Evolutionary conservation across 345 rosid genomes (phyloP), one percentile per base, ranked within the genome.

Genomic region (Lepidium sativum): DNA sequence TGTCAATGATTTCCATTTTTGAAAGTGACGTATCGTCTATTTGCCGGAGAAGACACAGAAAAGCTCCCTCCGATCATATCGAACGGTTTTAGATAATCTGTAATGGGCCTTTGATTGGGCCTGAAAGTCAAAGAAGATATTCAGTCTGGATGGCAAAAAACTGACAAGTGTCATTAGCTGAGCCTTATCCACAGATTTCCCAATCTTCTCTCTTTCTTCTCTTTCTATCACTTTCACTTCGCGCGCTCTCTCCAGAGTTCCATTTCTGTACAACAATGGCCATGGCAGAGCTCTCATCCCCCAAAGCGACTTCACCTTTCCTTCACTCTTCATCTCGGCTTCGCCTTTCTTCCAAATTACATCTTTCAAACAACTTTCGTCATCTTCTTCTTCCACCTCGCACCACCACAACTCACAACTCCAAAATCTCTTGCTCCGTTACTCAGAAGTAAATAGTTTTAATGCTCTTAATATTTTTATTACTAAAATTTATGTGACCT

Each of bases 371-470:
- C 44, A 69, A 60, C 53, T 78, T 78, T 60, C 88, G 87, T 48
- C 82, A 72, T 27, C 69, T 77, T 20, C 67, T 78, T 13, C 70
- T 81, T 59, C 78, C 81, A 5, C 81, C 84, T 0, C 52, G 64
- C 7, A 63, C 71, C 51, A 80, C 71, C 51, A 80, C 76, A 27
- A 39, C 80, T 70, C 68, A 58, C 43, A 64, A 47, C 54, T 44
- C 79, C 70, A 75, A 17, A 8, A 78, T 89, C 60, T 80, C 87
- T 72, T 89, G 98, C 85, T 92, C 97, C 49, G 82, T 84, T 63
- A 49, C 78, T 48, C 74, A 75, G 10, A 77, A 84, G 96, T 86
- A 71, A 74, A 81, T 60, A 60, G 9, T 35, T 41, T 6, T 14
- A 3, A 27, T 20, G 2, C 45, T 66, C 20, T 1, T 47, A 12